Evolutionary conservation across 805 yeast genomes (phyloP).

Genomic region (Zygosaccharomyces rouxii): DNA sequence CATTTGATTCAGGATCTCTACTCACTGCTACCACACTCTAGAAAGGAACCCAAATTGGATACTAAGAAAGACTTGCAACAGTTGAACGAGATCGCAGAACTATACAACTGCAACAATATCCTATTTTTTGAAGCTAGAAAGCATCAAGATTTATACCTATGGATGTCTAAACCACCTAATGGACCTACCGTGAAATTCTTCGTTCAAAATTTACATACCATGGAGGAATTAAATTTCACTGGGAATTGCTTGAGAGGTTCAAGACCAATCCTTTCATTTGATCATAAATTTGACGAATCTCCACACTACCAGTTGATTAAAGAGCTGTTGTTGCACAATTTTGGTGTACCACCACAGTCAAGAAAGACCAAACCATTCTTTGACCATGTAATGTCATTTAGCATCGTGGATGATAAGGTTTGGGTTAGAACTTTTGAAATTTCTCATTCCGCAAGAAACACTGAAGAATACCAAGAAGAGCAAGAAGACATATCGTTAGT

Average conservation of each 20-base stretch:
- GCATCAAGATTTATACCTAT: conserved; percentile 89
- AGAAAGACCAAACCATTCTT: conserved; percentile 91
- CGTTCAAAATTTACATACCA: conserved; percentile 90
- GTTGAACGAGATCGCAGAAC: conserved; percentile 91
- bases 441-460: conserved; percentile 50
- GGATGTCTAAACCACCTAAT: conserved; percentile 95
- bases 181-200: conserved; percentile 96
- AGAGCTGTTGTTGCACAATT: conserved; percentile 74
- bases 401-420: conserved; percentile 86
- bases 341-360: conserved; percentile 94
- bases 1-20: conserved; percentile 82
- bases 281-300: conserved; percentile 62
- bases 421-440: conserved; percentile 97
- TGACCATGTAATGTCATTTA: conserved; percentile 91
- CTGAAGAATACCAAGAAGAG: conserved; percentile 48
- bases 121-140: conserved; percentile 93
- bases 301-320: conserved; percentile 73
- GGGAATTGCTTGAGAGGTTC: conserved; percentile 96
- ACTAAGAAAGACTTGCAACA: conserved; percentile 84
- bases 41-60: conserved; percentile 95
- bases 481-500: conserved; percentile 68
- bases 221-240: conserved; percentile 92
- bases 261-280: conserved; percentile 89
- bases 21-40: conserved; percentile 82
- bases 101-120: conserved; percentile 94